A percentile compares a stretch with the other conserved stretches of the same genome.
phyloP scores from a whole-genome alignment of 2,329 filamentous ascomycete species.

The Fusarium foetens region DNA sequence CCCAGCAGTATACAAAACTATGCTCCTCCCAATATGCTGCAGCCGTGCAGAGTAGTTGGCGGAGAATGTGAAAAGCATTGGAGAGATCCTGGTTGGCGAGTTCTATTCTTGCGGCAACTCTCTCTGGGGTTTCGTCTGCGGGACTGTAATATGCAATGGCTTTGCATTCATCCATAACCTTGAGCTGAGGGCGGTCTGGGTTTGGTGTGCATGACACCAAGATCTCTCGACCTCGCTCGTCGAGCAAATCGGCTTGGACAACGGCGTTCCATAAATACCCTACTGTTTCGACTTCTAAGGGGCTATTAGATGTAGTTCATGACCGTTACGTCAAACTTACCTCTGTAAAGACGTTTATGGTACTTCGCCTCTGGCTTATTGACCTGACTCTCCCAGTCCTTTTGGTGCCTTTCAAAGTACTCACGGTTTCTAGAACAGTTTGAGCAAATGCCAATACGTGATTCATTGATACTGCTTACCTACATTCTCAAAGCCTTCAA shows the following conservation, averaged over 20 bases:
- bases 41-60: background rate
- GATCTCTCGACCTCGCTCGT: background rate
- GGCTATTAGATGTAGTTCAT: too few relatives aligned
- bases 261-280: background rate
- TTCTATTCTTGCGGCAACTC: background rate
- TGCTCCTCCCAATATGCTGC: background rate
- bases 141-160: background rate
- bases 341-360: background rate
- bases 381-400: conserved; percentile 1
- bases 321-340: background rate
- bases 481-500: background rate
- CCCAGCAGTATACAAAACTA: background rate
- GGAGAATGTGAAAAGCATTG: background rate
- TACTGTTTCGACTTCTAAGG: background rate
- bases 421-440: background rate
- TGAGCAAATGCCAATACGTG: rapidly evolving
- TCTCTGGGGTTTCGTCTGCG: background rate
- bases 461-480: background rate
- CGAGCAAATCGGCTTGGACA: background rate
- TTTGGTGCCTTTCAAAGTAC: background rate
- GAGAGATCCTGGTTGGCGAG: background rate
- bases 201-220: background rate
- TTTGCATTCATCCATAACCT: background rate
- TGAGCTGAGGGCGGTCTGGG: background rate
- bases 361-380: background rate